Base-by-base conservation (phyloP, 805 yeast genomes). In the Candida dajiaensis region DNA sequence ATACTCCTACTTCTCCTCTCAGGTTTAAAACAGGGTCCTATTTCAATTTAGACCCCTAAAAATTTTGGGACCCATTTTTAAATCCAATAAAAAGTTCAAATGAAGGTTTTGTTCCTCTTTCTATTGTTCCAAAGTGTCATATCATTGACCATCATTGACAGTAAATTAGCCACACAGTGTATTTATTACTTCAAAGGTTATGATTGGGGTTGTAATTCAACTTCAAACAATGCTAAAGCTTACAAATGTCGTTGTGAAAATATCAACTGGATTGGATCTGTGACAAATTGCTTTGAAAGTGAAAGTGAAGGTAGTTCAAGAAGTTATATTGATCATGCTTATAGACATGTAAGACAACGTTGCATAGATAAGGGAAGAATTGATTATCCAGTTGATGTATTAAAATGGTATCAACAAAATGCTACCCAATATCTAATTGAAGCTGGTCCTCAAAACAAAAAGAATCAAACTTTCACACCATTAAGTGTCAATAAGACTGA, bases 191-290 rank as follows among this genome's bases (percentile, higher is more conserved):
- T 69, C 51, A 56, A 60, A 40, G 58, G 57, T 26, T 64, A 62
- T 42, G 69, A 72, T 45, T 73, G 77, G 77, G 74, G 73, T 1
- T 73, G 78, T 50, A 52, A 56, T 25, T 47, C 68, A 9, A 62
- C 64, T 8, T 57, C 65, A 1, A 65, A 65, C 43, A 63, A 63
- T 26, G 66, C 62, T 52, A 55, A 50, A 4, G 58, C 65, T 2
- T 72, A 66, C 48, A 54, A 48, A 3, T 74, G 78, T 44, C 67
- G 71, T 18, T 74, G 78, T 52, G 51, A 54, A 4, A 72, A 72
- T 51, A 48, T 61, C 20, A 65, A 71, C 37, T 74, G 76, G 76
- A 47, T 73, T 20, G 76, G 75, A 2, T 64, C 75, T 0, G 64
- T 73, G 1, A 63, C 77, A 1, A 64, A 61, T 39, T 74, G 78